A percentile compares a stretch with the other conserved stretches of the same genome.
These are phyloP conservation scores for Umbelopsis sp. DNA, from an alignment of 192 early-diverging fungal genomes.

Conservation along the genomic window DNA sequence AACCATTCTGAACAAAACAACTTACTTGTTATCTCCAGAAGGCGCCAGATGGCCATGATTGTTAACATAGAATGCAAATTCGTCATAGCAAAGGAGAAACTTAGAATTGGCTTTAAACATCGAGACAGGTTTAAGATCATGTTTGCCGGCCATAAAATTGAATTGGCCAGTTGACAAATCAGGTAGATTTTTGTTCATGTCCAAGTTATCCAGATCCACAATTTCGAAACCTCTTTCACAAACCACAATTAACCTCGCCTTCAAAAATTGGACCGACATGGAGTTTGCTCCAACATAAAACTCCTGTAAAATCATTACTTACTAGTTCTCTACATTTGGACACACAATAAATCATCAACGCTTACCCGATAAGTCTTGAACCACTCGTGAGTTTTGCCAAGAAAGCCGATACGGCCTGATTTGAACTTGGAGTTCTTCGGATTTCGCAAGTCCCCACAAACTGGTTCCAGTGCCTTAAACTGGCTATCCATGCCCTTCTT, in stretches of 20 bases:
- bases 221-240: slow-evolving; percentile 93
- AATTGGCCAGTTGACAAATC: slow-evolving; percentile 77
- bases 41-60: slow-evolving; percentile 53
- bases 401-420: slow-evolving; percentile 14
- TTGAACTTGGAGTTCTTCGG: slow-evolving; percentile 26
- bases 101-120: slow-evolving; percentile 77
- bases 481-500: slow-evolving; percentile 36
- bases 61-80: slow-evolving; percentile 81
- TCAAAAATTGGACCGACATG: slow-evolving; percentile 81
- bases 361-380: slow-evolving; percentile 36
- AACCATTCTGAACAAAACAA: not conserved
- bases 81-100: slow-evolving; percentile 90
- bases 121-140: slow-evolving; percentile 76
- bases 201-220: slow-evolving; percentile 81
- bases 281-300: slow-evolving; percentile 92
- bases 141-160: slow-evolving; percentile 73
- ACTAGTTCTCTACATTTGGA: not conserved
- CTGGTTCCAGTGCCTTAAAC: slow-evolving; percentile 35
- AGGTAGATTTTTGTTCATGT: slow-evolving; percentile 76
- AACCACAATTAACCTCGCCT: slow-evolving; percentile 81
- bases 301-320: slow-evolving; percentile 52
- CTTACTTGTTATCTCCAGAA: slow-evolving; percentile 6
- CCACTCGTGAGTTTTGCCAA: slow-evolving; percentile 29
- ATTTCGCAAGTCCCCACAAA: slow-evolving; percentile 35
- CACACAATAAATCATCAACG: not conserved